Evolutionary conservation across 768 basidiomycete genomes (phyloP).

Genomic region (Punctularia strigosozonata): DNA sequence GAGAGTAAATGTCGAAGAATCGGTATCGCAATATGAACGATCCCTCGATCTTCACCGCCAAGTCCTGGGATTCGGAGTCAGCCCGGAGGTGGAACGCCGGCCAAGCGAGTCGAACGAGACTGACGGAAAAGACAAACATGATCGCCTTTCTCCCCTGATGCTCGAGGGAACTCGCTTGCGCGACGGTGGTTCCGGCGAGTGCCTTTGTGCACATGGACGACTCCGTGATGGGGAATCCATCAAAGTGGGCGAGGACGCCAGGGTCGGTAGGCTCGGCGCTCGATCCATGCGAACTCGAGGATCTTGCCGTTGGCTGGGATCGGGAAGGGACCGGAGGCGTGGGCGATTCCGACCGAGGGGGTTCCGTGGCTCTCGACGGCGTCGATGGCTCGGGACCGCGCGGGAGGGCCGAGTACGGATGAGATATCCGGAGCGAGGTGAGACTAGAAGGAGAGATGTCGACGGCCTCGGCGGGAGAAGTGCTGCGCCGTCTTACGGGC

Average conservation of each 20-base stretch:
- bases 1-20: slow-evolving; percentile 48
- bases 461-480: too few species aligned
- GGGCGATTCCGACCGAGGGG: background rate
- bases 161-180: slow-evolving; percentile 39
- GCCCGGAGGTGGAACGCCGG: background rate
- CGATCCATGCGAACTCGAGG: background rate
- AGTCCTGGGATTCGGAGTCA: slow-evolving; percentile 43
- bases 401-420: background rate
- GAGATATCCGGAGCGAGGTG: background rate
- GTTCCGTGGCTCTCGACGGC: background rate
- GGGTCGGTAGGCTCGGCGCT: background rate
- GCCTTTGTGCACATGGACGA: slow-evolving; percentile 37
- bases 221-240: slow-evolving; percentile 32
- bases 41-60: slow-evolving; percentile 62
- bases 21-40: slow-evolving; percentile 58
- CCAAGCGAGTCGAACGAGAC: slow-evolving; percentile 13
- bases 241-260: slow-evolving; percentile 33
- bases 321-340: background rate
- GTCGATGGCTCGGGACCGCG: background rate
- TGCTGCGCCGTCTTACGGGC: too few species aligned
- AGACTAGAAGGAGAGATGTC: background rate
- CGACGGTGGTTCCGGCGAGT: slow-evolving; percentile 49
- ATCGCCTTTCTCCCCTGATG: slow-evolving; percentile 43
- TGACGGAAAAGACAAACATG: slow-evolving; percentile 55
- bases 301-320: background rate